Evolutionary conservation across 768 basidiomycete species (phyloP).

Genomic region (Tricholoma terreum): DNA sequence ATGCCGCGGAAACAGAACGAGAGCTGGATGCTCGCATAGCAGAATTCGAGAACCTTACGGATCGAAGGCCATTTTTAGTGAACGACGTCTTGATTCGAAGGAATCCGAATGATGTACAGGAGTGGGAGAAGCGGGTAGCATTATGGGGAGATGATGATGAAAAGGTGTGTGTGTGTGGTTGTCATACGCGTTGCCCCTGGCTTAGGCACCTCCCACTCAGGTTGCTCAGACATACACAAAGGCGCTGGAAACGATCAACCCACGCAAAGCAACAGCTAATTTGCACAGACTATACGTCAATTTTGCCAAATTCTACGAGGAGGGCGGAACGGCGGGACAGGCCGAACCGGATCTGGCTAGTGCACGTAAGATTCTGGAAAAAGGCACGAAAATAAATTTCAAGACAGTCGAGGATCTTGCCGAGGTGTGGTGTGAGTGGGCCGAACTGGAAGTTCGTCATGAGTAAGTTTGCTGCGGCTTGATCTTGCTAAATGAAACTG

Average conservation of each 20-base stretch:
- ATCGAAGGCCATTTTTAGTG: constrained; percentile 90
- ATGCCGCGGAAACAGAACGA: constrained; percentile 70
- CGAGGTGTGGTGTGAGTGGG: constrained; percentile 99
- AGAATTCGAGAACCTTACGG: constrained; percentile 91
- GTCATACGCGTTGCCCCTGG: background rate
- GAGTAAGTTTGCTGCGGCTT: constrained; percentile 58
- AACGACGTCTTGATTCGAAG: constrained; percentile 92
- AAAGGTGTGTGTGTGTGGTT: constrained; percentile 59
- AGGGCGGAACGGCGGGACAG: constrained; percentile 78
- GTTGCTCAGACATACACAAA: constrained; percentile 91
- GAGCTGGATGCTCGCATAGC: constrained; percentile 89
- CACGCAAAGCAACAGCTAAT: constrained; percentile 88
- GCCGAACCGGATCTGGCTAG: constrained; percentile 81
- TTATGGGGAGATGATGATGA: constrained; percentile 92
- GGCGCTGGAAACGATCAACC: constrained; percentile 83
- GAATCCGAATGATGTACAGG: constrained; percentile 97
- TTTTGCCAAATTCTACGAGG: constrained; percentile 97
- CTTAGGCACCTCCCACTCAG: constrained; percentile 34
- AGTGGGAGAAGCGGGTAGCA: constrained; percentile 98
- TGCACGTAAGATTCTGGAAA: constrained; percentile 91
- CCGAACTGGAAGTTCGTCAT: constrained; percentile 94
- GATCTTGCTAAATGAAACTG: background rate
- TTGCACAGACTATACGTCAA: constrained; percentile 88
- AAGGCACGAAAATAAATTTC: constrained; percentile 88
- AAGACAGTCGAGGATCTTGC: constrained; percentile 96